A percentile compares a stretch with the other conserved stretches of the same genome.
These are phyloP conservation scores for Cladosporium austrohemisphaericum DNA, from an alignment of 2,329 filamentous ascomycete species.

Conservation along the genomic window DNA sequence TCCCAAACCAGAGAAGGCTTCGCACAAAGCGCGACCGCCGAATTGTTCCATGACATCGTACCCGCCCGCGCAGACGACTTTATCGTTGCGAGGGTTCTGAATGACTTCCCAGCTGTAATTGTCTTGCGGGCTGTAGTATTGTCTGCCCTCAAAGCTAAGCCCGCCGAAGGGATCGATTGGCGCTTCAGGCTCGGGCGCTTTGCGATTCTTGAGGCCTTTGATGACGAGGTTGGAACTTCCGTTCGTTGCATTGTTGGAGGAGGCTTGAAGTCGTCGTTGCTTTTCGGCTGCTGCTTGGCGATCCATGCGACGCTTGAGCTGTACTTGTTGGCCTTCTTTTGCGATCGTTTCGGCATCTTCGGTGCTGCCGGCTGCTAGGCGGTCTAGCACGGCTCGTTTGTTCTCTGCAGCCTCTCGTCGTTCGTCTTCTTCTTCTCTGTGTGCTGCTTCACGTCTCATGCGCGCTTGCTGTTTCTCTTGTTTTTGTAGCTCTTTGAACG, in stretches of 20 bases:
- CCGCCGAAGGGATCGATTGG: slow-evolving; percentile 89
- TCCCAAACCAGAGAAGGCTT: slow-evolving; percentile 84
- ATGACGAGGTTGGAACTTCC: slow-evolving; percentile 54
- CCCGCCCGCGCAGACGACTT: slow-evolving; percentile 69
- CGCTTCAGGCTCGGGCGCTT: slow-evolving; percentile 60
- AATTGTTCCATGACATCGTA: slow-evolving; percentile 75
- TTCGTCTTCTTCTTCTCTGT: slow-evolving; percentile 68
- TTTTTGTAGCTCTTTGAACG: slow-evolving; percentile 45
- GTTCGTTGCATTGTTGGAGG: slow-evolving; percentile 37
- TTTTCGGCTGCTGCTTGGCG: slow-evolving; percentile 50
- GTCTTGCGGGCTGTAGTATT: slow-evolving; percentile 66
- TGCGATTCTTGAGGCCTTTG: slow-evolving; percentile 70
- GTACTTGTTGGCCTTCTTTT: slow-evolving; percentile 54
- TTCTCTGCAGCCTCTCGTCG: slow-evolving; percentile 60
- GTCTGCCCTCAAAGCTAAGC: slow-evolving; percentile 57
- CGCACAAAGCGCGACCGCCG: slow-evolving; percentile 73
- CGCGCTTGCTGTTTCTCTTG: slow-evolving; percentile 65
- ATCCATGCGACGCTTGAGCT: slow-evolving; percentile 69
- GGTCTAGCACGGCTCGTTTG: slow-evolving; percentile 66
- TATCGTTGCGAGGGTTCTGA: slow-evolving; percentile 62
- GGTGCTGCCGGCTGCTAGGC: slow-evolving; percentile 57
- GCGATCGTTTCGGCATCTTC: slow-evolving; percentile 56
- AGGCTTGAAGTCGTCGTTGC: slow-evolving; percentile 42
- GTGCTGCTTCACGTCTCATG: slow-evolving; percentile 59
- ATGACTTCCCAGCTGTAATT: slow-evolving; percentile 74